Evolutionary conservation across 208 protist genomes (phyloP), one percentile per base, ranked within the genome.

Genomic region (Wallacemonas sp.): DNA sequence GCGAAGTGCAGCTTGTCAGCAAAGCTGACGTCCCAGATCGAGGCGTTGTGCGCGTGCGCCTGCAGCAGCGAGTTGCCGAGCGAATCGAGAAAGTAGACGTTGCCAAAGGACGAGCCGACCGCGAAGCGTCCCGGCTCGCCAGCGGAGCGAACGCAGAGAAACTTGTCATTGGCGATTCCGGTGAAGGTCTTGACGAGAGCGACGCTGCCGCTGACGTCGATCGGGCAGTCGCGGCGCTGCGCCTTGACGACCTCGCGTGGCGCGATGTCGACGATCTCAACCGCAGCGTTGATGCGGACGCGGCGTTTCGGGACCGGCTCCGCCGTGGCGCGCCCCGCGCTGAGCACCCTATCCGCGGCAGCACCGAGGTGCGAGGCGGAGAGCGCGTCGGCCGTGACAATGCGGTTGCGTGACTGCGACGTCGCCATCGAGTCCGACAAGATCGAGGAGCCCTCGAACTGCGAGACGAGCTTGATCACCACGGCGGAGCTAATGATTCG

Each of bases 11-110:
- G 87, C 67, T 83, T 88, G 43, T 85, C 78, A 29, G 58, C 72
- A 72, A 92, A 94, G 69, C 71, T 79, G 33, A 94, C 47, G 41
- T 92, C 88, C 85, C 88, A 94, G 56, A 94, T 90, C 12, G 85
- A 78, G 39, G 75, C 71, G 39, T 89, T 79, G 72, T 94, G 88
- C 2, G 72, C 81, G 74, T 94, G 88, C 1, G 83, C 76, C 69
- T 91, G 85, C 46, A 94, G 68, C n/a, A 94, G 75, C 19, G 88
- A 90, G 63, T 90, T 88, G 5, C 88, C 88, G 12, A 87, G 72
- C 6, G 72, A 69, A 58, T 94, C 88, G 3, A 94, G 55, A 62
- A 94, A 90, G 81, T 94, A 94, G 4, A 94, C 74, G 64, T 94
- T 91, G 48, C 88, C 88, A 63, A 82, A 73, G 17, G 81, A 86